These are phyloP conservation scores for Daedaleopsis nitida DNA, from an alignment of 768 basidiomycete genomes.

Conservation along the genomic window DNA sequence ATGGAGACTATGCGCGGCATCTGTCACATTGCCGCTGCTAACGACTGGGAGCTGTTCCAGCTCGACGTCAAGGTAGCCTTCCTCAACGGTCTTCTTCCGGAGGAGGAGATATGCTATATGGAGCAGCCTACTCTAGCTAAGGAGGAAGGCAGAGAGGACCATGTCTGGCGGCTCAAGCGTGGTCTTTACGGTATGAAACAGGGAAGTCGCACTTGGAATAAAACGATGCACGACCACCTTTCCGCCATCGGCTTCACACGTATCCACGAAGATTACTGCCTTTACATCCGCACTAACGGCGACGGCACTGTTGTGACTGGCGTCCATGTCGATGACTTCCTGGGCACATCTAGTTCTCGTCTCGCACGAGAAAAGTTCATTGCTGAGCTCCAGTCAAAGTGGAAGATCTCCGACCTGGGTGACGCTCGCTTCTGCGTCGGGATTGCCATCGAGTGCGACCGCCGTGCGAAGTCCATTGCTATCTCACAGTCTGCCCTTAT, in stretches of 20 bases:
- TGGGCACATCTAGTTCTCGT: constrained; percentile 19
- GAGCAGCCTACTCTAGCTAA: constrained; percentile 33
- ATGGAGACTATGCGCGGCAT: constrained; percentile 38
- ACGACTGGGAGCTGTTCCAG: constrained; percentile 40
- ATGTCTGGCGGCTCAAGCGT: constrained; percentile 16
- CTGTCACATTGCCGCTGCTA: constrained; percentile 29
- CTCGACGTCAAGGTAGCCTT: constrained; percentile 45
- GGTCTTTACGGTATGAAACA: constrained; percentile 27
- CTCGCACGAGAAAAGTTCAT: constrained; percentile 32
- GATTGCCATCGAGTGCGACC: constrained; percentile 38
- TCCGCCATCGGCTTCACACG: constrained; percentile 13
- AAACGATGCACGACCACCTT: constrained; percentile 9
- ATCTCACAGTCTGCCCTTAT: constrained; percentile 24
- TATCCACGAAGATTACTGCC: constrained; percentile 16
- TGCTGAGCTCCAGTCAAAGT: constrained; percentile 28
- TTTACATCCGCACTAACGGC: constrained; percentile 10
- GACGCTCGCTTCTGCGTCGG: constrained; percentile 36
- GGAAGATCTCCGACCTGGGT: constrained; percentile 38
- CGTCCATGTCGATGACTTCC: constrained; percentile 27
- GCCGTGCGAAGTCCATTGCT: constrained; percentile 15
- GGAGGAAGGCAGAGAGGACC: background rate
- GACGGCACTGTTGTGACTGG: constrained; percentile 16
- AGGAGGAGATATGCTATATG: constrained; percentile 37
- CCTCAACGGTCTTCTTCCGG: constrained; percentile 33
- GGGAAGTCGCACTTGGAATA: constrained; percentile 18